Percentiles rank a stretch among this genome's conserved stretches.
phyloP scores from a whole-genome alignment of 345 rosid species.

The Euclidium syriacum region DNA sequence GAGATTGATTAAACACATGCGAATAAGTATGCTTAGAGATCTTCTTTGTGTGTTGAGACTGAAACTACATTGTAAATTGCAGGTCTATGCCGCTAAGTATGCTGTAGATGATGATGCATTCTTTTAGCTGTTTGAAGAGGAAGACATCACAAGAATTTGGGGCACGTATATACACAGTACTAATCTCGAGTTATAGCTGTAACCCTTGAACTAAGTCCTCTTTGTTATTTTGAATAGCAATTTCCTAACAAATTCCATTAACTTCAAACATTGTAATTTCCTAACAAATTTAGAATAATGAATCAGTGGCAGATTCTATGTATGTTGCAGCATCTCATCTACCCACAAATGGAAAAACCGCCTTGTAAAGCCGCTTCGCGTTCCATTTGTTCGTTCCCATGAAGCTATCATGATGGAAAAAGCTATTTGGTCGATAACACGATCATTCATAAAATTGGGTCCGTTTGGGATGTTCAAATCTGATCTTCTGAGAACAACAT shows the following conservation, averaged over 20 bases:
- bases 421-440: conserved; percentile 63
- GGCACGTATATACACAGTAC: too few species aligned
- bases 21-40: conserved; percentile 8
- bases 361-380: conserved; percentile 44
- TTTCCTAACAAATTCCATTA: too few species aligned
- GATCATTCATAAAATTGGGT: conserved; percentile 54
- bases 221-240: too few species aligned
- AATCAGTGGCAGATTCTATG: conserved; percentile 36
- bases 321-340: conserved; percentile 31
- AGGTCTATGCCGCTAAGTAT: conserved; percentile 90
- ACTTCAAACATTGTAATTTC: too few species aligned
- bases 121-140: too few species aligned
- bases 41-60: conserved; percentile 7
- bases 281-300: too few species aligned
- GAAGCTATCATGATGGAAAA: conserved; percentile 81
- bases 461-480: conserved; percentile 65
- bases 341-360: conserved; percentile 38
- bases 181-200: too few species aligned
- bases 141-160: too few species aligned
- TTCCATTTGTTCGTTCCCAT: conserved; percentile 33
- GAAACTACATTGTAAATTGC: conserved; percentile 16
- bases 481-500: conserved; percentile 73
- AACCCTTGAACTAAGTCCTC: too few species aligned
- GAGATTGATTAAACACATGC: too few species aligned
- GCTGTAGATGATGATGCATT: conserved; percentile 81